Conservation (phyloP, 164 flowering plant species). For the Nelumbo lutea region DNA sequence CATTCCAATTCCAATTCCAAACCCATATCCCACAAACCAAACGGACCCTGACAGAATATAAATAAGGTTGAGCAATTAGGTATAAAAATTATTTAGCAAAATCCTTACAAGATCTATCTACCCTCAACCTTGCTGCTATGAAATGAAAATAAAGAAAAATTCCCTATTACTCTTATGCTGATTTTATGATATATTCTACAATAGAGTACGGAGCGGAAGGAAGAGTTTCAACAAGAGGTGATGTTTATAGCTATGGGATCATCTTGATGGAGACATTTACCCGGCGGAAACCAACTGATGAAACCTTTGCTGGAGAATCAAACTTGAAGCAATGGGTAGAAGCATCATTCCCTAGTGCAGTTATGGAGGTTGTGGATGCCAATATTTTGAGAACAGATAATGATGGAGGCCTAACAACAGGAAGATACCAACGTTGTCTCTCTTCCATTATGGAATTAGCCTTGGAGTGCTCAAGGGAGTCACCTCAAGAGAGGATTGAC, state of each 20-base stretch:
- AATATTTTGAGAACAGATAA: background rate
- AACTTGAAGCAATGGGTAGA: constrained; percentile 6
- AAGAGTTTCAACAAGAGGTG: constrained; percentile 3
- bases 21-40: too few relatives aligned
- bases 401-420: background rate
- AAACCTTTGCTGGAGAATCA: constrained; percentile 1
- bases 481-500: constrained; percentile 2
- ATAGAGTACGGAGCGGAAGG: constrained; percentile 8
- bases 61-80: too few relatives aligned
- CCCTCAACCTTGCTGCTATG: too few relatives aligned
- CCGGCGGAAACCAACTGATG: constrained; percentile 9
- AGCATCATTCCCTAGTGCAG: background rate
- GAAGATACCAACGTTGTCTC: background rate
- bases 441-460: constrained; percentile 3
- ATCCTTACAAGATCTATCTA: too few relatives aligned
- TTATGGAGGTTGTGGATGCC: constrained; percentile 1
- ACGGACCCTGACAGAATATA: too few relatives aligned
- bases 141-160: background rate
- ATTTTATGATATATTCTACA: background rate
- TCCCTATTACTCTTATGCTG: background rate
- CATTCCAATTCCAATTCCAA: too few relatives aligned
- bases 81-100: too few relatives aligned
- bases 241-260: constrained; percentile 12
- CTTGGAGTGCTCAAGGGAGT: constrained; percentile 2
- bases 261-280: constrained; percentile 11